phyloP scores from a whole-genome alignment of 495 filamentous ascomycete species.

The Friedmanniomyces simplex region DNA sequence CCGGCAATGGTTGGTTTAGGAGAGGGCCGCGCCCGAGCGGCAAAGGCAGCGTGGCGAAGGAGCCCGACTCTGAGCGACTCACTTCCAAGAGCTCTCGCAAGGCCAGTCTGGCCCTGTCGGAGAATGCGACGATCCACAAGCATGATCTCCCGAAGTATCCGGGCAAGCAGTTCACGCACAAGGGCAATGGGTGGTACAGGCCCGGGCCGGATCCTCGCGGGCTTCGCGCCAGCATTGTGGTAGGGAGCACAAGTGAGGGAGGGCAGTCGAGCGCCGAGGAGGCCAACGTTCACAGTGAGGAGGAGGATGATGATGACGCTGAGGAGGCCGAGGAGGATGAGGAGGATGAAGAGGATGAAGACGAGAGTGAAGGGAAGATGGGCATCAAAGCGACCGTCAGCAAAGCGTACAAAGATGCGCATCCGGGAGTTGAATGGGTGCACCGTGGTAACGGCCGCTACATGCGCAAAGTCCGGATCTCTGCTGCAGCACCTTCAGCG shows the following conservation, averaged over 20 bases:
- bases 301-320: not conserved
- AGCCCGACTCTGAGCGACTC: not conserved
- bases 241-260: no score
- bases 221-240: not conserved
- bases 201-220: conserved; percentile 12
- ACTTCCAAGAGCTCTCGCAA: not conserved
- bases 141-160: conserved; percentile 8
- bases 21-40: conserved; percentile 4
- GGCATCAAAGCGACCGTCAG: not conserved
- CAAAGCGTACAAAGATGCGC: conserved; percentile 1
- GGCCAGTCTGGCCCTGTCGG: not conserved
- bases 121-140: not conserved
- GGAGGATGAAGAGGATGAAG: not conserved
- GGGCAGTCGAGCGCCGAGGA: no score
- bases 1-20: conserved; percentile 21
- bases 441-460: conserved; percentile 20
- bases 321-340: conserved; percentile 2
- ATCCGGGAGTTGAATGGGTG: conserved; percentile 14
- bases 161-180: conserved; percentile 16
- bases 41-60: not conserved
- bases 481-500: not conserved
- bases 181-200: conserved; percentile 18
- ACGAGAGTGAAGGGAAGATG: not conserved
- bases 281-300: not conserved
- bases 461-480: conserved; percentile 2